phyloP scores from a whole-genome alignment of 805 yeast species.

The Scheffersomyces stipitis region DNA sequence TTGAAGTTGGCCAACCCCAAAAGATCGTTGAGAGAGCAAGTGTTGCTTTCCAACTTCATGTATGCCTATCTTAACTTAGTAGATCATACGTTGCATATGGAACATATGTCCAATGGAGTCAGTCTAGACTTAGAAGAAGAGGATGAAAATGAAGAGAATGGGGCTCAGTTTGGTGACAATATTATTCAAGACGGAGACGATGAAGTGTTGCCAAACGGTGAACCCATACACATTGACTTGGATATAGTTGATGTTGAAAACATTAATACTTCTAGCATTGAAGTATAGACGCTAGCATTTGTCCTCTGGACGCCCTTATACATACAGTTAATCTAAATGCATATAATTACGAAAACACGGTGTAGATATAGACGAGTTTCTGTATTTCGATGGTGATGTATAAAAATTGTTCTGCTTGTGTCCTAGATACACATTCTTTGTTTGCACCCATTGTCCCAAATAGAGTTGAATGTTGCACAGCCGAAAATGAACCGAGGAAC shows the following conservation, averaged over 20 bases:
- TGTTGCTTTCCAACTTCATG: conserved; percentile 92
- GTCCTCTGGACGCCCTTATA: too few species aligned
- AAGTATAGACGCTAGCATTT: background rate
- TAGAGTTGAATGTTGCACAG: too few species aligned
- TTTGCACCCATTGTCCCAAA: too few species aligned
- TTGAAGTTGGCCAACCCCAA: conserved; percentile 92
- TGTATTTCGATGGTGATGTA: too few species aligned
- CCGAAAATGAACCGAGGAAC: too few species aligned
- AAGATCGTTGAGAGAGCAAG: conserved; percentile 89
- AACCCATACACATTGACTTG: conserved; percentile 19
- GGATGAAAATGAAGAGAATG: conserved; percentile 6
- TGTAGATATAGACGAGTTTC: too few species aligned
- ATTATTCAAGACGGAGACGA: conserved; percentile 8
- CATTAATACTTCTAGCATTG: background rate
- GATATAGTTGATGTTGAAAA: conserved; percentile 12
- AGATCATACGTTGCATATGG: conserved; percentile 79
- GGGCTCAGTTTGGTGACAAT: conserved; percentile 1
- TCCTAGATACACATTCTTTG: too few species aligned
- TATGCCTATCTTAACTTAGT: conserved; percentile 93
- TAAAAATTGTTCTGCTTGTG: too few species aligned
- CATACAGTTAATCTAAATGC: too few species aligned
- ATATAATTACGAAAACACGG: too few species aligned
- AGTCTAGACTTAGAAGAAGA: conserved; percentile 8
- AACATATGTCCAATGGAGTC: conserved; percentile 49
- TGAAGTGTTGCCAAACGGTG: conserved; percentile 4